Evolutionary conservation across 179 eudicot species (phyloP), one percentile per base, ranked within the genome.

Genomic region (Amaranthus tricolor): DNA sequence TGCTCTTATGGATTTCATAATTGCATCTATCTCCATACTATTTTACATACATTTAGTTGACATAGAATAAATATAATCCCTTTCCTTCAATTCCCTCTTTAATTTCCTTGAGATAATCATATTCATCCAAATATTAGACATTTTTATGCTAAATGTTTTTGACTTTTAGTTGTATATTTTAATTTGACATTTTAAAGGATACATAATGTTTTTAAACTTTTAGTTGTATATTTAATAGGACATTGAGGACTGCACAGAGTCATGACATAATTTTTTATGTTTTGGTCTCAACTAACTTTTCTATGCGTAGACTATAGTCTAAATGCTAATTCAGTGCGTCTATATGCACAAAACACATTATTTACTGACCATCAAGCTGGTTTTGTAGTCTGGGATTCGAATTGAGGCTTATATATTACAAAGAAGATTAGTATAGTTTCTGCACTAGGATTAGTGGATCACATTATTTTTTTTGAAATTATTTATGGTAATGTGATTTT

Each of bases 401-500:
- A 31, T 31, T 31, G 40, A 31, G 66, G 72, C 60, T 68, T 76
- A 45, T 72, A 50, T 20, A 47, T 63, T 76, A 84, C 87, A 84
- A 80, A 81, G 85, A 85, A 85, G 88, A 83, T 85, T 85, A 85
- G 88, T 85, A 85, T 85, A 86, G 86, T 83, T 83, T 86, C 86
- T 83, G 67, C 77, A 78, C 78, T 83, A 85, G 83, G 83, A 85
- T 85, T 82, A 81, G 40, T 31, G 40, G 40, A 31, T 31, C 40
- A 31, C 40, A 31, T 31, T 31, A 31, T 31, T 31, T 31, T 31
- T 31, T 31, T 31, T 31, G 40, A 31, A 31, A 31, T 2, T 31
- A 31, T 31, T 31, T 31, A 31, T 31, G 40, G 40, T 31, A 31
- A 31, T 31, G 40, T 31, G 40, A 31, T 31, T 31, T 31, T 31